phyloP scores from a whole-genome alignment of 1,284 basidiomycete species.

The Irpex sp. region DNA sequence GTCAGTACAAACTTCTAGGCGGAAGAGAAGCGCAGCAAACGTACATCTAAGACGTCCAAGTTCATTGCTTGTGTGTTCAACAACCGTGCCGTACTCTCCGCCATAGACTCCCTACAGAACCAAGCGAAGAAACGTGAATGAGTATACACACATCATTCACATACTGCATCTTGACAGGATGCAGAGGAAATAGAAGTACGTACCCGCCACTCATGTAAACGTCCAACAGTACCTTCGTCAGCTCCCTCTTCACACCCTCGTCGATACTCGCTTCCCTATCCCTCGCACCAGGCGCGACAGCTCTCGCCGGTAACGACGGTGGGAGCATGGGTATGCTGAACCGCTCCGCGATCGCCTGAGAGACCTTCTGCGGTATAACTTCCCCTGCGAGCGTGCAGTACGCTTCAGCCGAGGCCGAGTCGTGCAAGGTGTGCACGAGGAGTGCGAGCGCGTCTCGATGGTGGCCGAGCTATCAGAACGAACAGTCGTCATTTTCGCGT shows the following conservation, averaged over 20 bases:
- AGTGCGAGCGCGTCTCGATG: slow-evolving; percentile 64
- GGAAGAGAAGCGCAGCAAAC: slow-evolving; percentile 20
- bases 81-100: slow-evolving; percentile 58
- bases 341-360: slow-evolving; percentile 47
- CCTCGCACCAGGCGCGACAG: slow-evolving; percentile 18
- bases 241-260: slow-evolving; percentile 50
- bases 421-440: slow-evolving; percentile 69
- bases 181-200: slow-evolving; percentile 16
- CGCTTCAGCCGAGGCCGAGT: slow-evolving; percentile 74
- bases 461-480: slow-evolving; percentile 51
- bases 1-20: too few species aligned
- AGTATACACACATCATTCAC: too few species aligned
- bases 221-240: slow-evolving; percentile 71
- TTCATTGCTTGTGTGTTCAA: slow-evolving; percentile 79
- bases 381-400: slow-evolving; percentile 78
- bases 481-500: neutral
- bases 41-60: slow-evolving; percentile 74
- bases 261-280: slow-evolving; percentile 44
- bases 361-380: slow-evolving; percentile 62
- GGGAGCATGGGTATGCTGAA: slow-evolving; percentile 48
- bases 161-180: too few species aligned
- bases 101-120: slow-evolving; percentile 38
- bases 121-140: too few species aligned
- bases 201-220: slow-evolving; percentile 79
- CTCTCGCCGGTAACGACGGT: slow-evolving; percentile 20